These are phyloP conservation scores for Poronia punctata DNA, from an alignment of 495 filamentous ascomycete species.

Conservation along the genomic window DNA sequence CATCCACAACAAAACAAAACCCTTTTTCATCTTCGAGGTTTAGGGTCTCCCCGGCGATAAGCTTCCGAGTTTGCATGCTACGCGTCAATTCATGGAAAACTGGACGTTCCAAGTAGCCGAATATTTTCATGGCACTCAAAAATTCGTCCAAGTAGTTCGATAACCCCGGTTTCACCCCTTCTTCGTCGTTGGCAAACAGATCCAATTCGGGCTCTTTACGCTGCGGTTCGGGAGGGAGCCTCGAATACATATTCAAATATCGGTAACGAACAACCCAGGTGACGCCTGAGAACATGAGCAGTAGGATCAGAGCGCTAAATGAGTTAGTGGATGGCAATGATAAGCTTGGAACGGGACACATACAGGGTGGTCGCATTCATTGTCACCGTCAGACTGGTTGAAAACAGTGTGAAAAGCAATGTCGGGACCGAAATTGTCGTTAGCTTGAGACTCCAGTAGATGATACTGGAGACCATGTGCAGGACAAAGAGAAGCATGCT, in stretches of 20 bases:
- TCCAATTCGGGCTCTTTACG: constrained; percentile 94
- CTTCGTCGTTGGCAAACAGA: constrained; percentile 84
- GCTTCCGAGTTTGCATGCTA: constrained; percentile 94
- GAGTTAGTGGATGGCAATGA: constrained; percentile 12
- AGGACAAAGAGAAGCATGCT: constrained; percentile 47
- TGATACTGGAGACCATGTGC: constrained; percentile 60
- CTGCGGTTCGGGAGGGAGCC: constrained; percentile 87
- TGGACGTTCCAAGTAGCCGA: constrained; percentile 91
- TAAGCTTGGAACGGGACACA: constrained; percentile 15
- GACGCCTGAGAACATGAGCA: constrained; percentile 68
- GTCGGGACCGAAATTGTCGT: constrained; percentile 82
- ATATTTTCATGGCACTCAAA: constrained; percentile 97
- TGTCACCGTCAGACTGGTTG: constrained; percentile 91
- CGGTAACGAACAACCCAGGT: constrained; percentile 94
- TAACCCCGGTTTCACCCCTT: constrained; percentile 81
- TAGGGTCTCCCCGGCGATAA: constrained; percentile 91
- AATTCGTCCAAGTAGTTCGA: constrained; percentile 97
- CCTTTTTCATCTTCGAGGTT: constrained; percentile 96
- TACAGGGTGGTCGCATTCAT: constrained; percentile 97
- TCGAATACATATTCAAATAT: constrained; percentile 89
- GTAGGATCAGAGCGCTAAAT: constrained; percentile 65
- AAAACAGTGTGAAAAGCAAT: constrained; percentile 86
- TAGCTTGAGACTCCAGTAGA: constrained; percentile 81
- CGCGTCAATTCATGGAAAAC: constrained; percentile 97
- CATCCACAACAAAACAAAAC: constrained; percentile 96